Conservation (phyloP, 257 asterid species). For the Ligustrum vulgare region DNA sequence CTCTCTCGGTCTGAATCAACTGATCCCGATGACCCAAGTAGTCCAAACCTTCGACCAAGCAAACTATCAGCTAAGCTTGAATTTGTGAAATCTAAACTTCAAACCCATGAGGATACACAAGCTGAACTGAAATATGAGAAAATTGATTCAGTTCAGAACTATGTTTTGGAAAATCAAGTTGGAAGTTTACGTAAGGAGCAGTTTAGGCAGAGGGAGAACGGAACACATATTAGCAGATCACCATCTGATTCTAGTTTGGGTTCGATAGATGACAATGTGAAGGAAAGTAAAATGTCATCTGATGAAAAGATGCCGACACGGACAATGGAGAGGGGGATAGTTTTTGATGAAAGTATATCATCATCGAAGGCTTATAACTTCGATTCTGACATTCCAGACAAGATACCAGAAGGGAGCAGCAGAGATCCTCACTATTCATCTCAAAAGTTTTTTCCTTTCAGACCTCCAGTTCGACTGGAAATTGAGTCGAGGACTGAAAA, state of each 20-base stretch:
- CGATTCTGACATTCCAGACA: conserved; percentile 8
- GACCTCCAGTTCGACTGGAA: conserved; percentile 17
- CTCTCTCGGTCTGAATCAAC: conserved; percentile 60
- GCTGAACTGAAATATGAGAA: conserved; percentile 23
- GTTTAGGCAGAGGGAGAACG: conserved; percentile 17
- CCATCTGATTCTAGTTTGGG: conserved; percentile 52
- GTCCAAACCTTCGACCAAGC: conserved; percentile 33
- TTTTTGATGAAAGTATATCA: conserved; percentile 33
- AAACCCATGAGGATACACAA: conserved; percentile 9
- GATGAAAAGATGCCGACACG: conserved; percentile 27
- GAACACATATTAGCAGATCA: conserved; percentile 28
- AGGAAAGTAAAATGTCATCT: conserved; percentile 3
- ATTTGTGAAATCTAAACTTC: conserved; percentile 11
- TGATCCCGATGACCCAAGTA: conserved; percentile 40
- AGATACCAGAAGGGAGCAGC: conserved; percentile 23
- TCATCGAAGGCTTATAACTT: not conserved
- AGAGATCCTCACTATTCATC: conserved; percentile 17
- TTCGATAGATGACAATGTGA: conserved; percentile 30
- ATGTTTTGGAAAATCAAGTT: conserved; percentile 27
- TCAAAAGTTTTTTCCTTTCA: conserved; percentile 11
- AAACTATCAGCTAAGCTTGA: conserved; percentile 6
- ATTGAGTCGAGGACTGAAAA: conserved; percentile 19
- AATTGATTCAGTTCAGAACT: conserved; percentile 24
- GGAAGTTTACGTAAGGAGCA: conserved; percentile 13
- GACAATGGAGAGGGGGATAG: conserved; percentile 16